Evolutionary conservation across 331 rosid species (phyloP), one percentile per base, ranked within the genome.

Genomic region (Saraca asoca): DNA sequence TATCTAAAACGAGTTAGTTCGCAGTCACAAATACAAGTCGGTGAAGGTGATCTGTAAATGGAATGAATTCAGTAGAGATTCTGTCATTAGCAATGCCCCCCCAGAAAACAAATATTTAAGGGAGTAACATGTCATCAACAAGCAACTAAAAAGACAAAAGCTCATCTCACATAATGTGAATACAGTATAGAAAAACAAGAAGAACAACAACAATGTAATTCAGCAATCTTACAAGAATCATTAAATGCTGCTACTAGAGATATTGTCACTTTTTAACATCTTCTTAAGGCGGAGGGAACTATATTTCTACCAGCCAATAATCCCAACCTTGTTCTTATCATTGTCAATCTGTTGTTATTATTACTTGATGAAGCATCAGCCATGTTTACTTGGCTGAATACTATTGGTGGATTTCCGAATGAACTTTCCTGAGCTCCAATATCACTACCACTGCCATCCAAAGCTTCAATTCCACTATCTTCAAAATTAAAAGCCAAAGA

Each of bases 401-500:
- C 82, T 7, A 45, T 16, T 37, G 14, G 69, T 64, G 76, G 62
- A 51, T 62, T n/a, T 59, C 72, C 87, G 31, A 41, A 19, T 6
- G 17, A 56, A 41, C 48, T 78, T 62, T 80, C 84, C 33, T 31
- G 85, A 52, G 71, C 83, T 60, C 83, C 87, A 16, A 52, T 68
- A 18, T 78, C 84, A 34, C 74, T 78, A 16, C 66, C 64, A 50
- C 61, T 75, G 5, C 77, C 87, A 64, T 79, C 92, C 75, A 84
- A 72, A 7, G 68, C 71, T 44, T 73, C 85, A 68, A 58, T 57
- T 20, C 80, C 87, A 63, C 75, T 75, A 12, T 82, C 80, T 51
- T 90, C 97, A 68, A 82, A 86, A 72, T 81, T 80, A 29, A 88
- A 83, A 29, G 58, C 78, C 85, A 90, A 50, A 0, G 95, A 76